Base-by-base conservation (phyloP, 495 filamentous ascomycete species). In the Talaromyces ruber region DNA sequence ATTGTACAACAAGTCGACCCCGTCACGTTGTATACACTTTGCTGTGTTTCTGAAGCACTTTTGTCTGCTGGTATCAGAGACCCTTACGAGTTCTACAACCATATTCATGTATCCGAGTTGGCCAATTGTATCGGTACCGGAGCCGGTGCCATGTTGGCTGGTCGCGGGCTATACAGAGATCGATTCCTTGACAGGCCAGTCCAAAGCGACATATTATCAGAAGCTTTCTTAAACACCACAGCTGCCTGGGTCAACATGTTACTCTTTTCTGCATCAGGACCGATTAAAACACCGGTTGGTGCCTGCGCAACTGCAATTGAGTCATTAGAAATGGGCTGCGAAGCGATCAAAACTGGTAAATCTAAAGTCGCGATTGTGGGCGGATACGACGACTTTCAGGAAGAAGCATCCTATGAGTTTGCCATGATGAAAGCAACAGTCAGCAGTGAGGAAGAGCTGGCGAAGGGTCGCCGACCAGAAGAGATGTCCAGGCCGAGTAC, bases 201-300 rank as follows among this genome's bases (percentile, higher is more conserved):
- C 24, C 94, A 98, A 73, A 98, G 97, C 76, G 94, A 98, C 71
- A 97, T 98, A 66, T 81, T 98, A 30, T 95, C 98, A 70, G 94
- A 98, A 75, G 97, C 94, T 6, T 98, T 98, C 83, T 97, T 98
- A 81, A 98, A 98, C 77, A 98, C 94, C 28, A 98, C 98, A 93
- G 87, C 90, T 63, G 94, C 94, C 5, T 98, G 94, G 94, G 93
- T 98, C 59, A 98, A 98, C 80, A 98, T 98, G 94, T 75, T 98
- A 70, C 78, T 98, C 54, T 75, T 98, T 59, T 98, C 94, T 14
- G 97, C 94, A 11, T 97, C 94, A 37, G 94, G 94, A 63, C 94
- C 94, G 11, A 97, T 98, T 81, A 97, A 97, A 81, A 97, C 94
- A 0, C 94, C 94, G 6, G 93, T 97, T 61, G 94, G 93, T 76